Evolutionary conservation across 108 stramenopile species (phyloP).

Genomic region (Nitzschia sp.): DNA sequence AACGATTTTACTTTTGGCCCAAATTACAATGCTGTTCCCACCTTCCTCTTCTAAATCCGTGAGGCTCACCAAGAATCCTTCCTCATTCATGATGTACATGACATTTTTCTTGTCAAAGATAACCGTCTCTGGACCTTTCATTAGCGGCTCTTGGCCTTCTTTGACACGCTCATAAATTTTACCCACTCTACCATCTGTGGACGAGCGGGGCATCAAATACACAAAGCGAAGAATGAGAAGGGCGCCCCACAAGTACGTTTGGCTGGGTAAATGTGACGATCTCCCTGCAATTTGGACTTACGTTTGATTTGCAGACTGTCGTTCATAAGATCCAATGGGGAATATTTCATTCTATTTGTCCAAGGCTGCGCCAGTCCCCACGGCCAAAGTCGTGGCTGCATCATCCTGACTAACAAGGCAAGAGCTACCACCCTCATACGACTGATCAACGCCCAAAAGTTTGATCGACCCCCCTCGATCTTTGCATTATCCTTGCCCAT

Average conservation of each 20-base stretch:
- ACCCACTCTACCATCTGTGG: slow-evolving; percentile 41
- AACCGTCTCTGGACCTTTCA: slow-evolving; percentile 64
- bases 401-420: neutral
- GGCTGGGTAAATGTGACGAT: neutral
- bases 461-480: too few relatives aligned
- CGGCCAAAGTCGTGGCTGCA: slow-evolving; percentile 1
- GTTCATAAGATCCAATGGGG: neutral
- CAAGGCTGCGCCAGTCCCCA: neutral
- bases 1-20: slow-evolving; percentile 43
- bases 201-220: too few relatives aligned
- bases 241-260: neutral
- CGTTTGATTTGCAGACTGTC: slow-evolving; percentile 7
- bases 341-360: neutral
- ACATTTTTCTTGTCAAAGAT: slow-evolving; percentile 42
- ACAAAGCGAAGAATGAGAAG: neutral
- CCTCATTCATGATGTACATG: slow-evolving; percentile 54
- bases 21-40: slow-evolving; percentile 7
- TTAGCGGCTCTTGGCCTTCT: slow-evolving; percentile 25
- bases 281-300: neutral
- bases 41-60: slow-evolving; percentile 23
- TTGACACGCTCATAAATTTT: slow-evolving; percentile 54
- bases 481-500: too few relatives aligned
- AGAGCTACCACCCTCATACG: neutral
- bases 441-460: too few relatives aligned
- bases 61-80: slow-evolving; percentile 45